Evolutionary conservation across 2,329 filamentous ascomycete genomes (phyloP).

Genomic region (Escovopsis sp.): DNA sequence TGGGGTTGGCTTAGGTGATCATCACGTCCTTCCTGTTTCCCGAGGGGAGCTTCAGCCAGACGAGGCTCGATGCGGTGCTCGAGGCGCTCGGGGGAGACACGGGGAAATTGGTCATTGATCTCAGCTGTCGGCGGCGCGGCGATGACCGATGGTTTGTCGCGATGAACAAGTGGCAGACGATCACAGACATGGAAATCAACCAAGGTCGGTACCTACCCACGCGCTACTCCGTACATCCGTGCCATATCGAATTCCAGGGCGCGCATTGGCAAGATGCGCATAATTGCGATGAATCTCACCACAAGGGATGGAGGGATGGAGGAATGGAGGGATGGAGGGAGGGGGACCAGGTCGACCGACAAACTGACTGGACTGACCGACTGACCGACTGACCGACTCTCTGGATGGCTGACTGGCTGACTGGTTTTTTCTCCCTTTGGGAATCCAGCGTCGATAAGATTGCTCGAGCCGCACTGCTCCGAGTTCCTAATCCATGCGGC

Average conservation of each 20-base stretch:
- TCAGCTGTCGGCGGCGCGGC: constrained; percentile 70
- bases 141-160: constrained; percentile 80
- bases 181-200: constrained; percentile 90
- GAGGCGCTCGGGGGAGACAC: constrained; percentile 57
- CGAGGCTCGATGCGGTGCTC: constrained; percentile 60
- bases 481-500: constrained; percentile 96
- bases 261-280: too few species aligned
- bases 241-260: too few species aligned
- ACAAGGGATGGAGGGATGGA: too few species aligned
- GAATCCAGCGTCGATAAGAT: constrained; percentile 67
- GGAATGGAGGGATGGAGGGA: neutral
- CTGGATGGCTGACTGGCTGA: too few species aligned
- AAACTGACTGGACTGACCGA: too few species aligned
- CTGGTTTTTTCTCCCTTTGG: too few species aligned
- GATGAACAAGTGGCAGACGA: constrained; percentile 98
- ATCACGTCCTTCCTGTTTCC: constrained; percentile 94
- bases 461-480: constrained; percentile 79
- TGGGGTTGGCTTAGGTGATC: constrained; percentile 79
- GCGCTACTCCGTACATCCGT: too few species aligned
- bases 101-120: constrained; percentile 77
- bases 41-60: constrained; percentile 62
- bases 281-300: too few species aligned
- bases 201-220: constrained; percentile 60
- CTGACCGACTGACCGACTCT: too few species aligned
- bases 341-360: too few species aligned